A percentile compares a stretch with the other conserved stretches of the same genome.
Evolutionary conservation across 371 early-diverging fungal species (phyloP).

Genomic region (Rhizopus stolonifer): DNA sequence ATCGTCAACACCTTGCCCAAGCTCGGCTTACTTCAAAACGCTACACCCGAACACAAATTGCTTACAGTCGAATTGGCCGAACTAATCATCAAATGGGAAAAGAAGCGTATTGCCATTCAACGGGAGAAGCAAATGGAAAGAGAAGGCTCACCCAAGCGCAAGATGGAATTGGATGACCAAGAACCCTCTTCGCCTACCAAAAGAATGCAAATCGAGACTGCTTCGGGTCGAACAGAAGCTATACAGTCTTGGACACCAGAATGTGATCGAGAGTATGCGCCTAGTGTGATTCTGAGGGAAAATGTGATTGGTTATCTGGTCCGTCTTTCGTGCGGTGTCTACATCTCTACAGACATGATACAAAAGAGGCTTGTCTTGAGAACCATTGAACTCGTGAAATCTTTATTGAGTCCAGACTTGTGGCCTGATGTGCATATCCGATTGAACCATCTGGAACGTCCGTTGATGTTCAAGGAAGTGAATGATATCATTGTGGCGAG

Average conservation of each 20-base stretch:
- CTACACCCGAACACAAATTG: slow-evolving; percentile 83
- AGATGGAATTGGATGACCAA: slow-evolving; percentile 2
- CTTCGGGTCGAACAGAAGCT: slow-evolving; percentile 6
- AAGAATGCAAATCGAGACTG: slow-evolving; percentile 10
- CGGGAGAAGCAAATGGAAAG: slow-evolving; percentile 7
- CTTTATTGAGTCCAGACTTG: slow-evolving; percentile 54
- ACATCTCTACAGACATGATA: slow-evolving; percentile 52
- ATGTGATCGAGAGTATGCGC: slow-evolving; percentile 41
- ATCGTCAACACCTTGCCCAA: slow-evolving; percentile 84
- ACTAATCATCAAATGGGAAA: slow-evolving; percentile 89
- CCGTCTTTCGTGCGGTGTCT: slow-evolving; percentile 68
- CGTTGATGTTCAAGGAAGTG: slow-evolving; percentile 40
- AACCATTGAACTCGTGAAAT: slow-evolving; percentile 60
- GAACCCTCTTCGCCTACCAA: slow-evolving; percentile 10
- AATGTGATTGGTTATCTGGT: slow-evolving; percentile 69
- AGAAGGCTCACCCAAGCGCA: slow-evolving; percentile 21
- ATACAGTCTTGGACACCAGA: neutral
- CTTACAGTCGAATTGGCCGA: slow-evolving; percentile 89
- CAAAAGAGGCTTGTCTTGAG: slow-evolving; percentile 60
- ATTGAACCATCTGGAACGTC: slow-evolving; percentile 48
- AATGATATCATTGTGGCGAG: slow-evolving; percentile 38
- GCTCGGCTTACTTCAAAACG: slow-evolving; percentile 85
- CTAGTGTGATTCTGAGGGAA: slow-evolving; percentile 61
- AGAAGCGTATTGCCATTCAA: slow-evolving; percentile 40
- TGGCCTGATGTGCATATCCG: slow-evolving; percentile 66